These are phyloP conservation scores for Cicer judaicum DNA, from an alignment of 306 rosid species.

Conservation along the genomic window DNA sequence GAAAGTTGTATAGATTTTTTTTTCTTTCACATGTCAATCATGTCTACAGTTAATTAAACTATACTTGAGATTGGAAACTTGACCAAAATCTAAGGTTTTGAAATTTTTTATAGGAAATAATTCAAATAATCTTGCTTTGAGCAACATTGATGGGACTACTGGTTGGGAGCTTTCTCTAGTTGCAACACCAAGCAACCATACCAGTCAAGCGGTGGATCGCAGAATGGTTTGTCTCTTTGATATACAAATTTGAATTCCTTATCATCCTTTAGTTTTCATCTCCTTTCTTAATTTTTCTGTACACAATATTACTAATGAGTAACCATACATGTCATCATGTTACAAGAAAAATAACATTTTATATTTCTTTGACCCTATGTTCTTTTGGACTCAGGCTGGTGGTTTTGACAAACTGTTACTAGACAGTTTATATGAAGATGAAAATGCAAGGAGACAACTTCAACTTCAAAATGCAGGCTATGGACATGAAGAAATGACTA, in stretches of 20 bases:
- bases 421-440: constrained; percentile 91
- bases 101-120: constrained; percentile 56
- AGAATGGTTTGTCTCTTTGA: constrained; percentile 63
- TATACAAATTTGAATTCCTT: neutral
- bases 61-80: constrained; percentile 2
- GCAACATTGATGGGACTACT: constrained; percentile 61
- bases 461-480: constrained; percentile 94
- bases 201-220: constrained; percentile 53
- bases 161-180: constrained; percentile 96
- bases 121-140: constrained; percentile 52
- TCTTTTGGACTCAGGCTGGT: constrained; percentile 70
- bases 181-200: constrained; percentile 68
- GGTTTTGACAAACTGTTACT: constrained; percentile 89
- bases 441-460: constrained; percentile 71
- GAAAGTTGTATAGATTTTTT: neutral
- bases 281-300: neutral
- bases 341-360: neutral
- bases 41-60: constrained; percentile 1
- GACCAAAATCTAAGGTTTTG: constrained; percentile 24
- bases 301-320: too few species aligned
- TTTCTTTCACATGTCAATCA: neutral
- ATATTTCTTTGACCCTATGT: neutral
- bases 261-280: neutral
- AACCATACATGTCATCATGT: neutral
- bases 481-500: constrained; percentile 58